phyloP scores from a whole-genome alignment of 495 filamentous ascomycete genomes.

The Xylaria sp. region DNA sequence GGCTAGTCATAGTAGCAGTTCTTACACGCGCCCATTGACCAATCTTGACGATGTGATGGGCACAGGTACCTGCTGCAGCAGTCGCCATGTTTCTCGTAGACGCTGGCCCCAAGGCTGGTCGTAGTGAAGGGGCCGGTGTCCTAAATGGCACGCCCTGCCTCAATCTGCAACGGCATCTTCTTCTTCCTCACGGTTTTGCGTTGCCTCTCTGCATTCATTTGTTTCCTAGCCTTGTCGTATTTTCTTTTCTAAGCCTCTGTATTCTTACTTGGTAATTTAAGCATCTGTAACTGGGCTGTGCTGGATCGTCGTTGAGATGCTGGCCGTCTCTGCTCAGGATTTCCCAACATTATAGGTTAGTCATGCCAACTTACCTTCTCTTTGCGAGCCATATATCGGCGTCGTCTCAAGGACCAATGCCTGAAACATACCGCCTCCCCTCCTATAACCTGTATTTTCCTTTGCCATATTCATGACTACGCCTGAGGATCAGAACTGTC shows the following conservation, averaged over 20 bases:
- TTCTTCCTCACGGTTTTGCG: slow-evolving; percentile 16
- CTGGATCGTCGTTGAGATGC: slow-evolving; percentile 47
- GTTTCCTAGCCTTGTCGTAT: slow-evolving; percentile 30
- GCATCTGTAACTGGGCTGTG: slow-evolving; percentile 34
- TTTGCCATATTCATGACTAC: slow-evolving; percentile 19
- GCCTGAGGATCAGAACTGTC: slow-evolving; percentile 9
- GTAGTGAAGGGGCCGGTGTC: slow-evolving; percentile 13
- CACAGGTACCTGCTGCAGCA: slow-evolving; percentile 16
- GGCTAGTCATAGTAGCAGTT: slow-evolving; percentile 7
- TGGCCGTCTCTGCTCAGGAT: slow-evolving; percentile 46
- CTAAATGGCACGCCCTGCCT: slow-evolving; percentile 28
- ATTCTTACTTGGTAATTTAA: slow-evolving; percentile 32
- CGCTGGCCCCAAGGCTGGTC: slow-evolving; percentile 6
- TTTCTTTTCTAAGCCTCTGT: slow-evolving; percentile 36
- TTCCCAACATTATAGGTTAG: slow-evolving; percentile 46
- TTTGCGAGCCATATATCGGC: slow-evolving; percentile 34
- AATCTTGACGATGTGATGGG: slow-evolving; percentile 24
- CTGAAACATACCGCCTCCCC: slow-evolving; percentile 28
- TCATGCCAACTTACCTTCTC: slow-evolving; percentile 20
- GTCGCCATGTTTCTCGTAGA: slow-evolving; percentile 19
- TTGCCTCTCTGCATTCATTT: slow-evolving; percentile 27
- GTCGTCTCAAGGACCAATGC: slow-evolving; percentile 24
- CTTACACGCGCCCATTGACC: slow-evolving; percentile 18
- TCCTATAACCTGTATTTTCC: slow-evolving; percentile 16
- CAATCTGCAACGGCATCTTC: slow-evolving; percentile 17